Conservation (phyloP, 495 filamentous ascomycete species). For the Hyaloscypha finlandica region DNA sequence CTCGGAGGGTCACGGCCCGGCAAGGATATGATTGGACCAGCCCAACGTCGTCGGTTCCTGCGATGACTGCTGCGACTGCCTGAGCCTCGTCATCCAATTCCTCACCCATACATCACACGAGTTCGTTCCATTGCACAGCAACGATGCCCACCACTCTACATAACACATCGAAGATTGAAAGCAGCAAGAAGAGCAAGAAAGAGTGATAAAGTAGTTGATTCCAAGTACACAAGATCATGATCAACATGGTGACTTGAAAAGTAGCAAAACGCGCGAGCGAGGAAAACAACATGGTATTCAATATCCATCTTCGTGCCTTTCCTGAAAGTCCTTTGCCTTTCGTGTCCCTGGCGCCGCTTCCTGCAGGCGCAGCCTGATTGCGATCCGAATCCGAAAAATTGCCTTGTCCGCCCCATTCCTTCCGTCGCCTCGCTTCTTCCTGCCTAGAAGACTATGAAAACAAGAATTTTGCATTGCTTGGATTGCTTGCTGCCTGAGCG, state of each 20-base stretch:
- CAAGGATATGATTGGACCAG: no score
- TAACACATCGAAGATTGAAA: background rate
- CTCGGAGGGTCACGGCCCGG: no score
- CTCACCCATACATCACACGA: no score
- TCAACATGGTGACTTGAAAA: no score
- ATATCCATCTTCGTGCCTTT: background rate
- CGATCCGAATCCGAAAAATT: background rate
- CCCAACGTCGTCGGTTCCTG: background rate
- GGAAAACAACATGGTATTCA: background rate
- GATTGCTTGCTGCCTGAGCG: slow-evolving; percentile 22
- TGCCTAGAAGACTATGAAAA: slow-evolving; percentile 15
- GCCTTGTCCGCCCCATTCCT: background rate
- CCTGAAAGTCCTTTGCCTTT: background rate
- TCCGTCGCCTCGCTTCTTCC: background rate
- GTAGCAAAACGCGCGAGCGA: background rate
- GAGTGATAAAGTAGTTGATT: no score
- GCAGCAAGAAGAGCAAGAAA: no score
- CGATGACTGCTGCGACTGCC: background rate
- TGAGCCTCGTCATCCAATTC: background rate
- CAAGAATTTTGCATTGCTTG: slow-evolving; percentile 4
- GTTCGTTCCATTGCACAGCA: no score
- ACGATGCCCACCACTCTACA: background rate
- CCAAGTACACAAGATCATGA: no score
- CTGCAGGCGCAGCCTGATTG: slow-evolving; percentile 30
- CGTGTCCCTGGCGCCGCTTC: background rate